Conservation (phyloP, 2,329 filamentous ascomycete species). For the Alternaria gansuensis region DNA sequence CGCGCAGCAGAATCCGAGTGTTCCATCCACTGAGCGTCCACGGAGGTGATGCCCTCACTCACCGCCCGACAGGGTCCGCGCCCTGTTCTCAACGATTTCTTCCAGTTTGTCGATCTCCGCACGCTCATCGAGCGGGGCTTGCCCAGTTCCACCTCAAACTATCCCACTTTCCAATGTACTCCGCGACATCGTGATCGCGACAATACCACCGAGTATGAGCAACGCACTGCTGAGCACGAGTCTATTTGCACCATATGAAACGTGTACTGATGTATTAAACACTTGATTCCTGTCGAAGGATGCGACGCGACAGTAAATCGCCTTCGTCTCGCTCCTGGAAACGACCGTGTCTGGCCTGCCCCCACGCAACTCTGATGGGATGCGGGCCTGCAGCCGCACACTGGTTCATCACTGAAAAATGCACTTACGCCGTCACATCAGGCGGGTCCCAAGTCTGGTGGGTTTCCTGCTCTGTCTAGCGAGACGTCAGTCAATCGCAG, state of each 20-base stretch:
- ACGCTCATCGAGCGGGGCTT: conserved; percentile 23
- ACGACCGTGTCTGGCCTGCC: conserved; percentile 3
- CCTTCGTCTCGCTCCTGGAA: conserved; percentile 5
- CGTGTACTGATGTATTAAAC: conserved; percentile 14
- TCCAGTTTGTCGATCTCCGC: conserved; percentile 38
- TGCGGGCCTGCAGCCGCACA: conserved; percentile 15
- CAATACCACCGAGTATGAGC: conserved; percentile 25
- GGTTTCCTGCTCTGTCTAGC: conserved; percentile 13
- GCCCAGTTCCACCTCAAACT: conserved; percentile 25
- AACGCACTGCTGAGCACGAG: conserved; percentile 20
- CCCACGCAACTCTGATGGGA: conserved; percentile 10
- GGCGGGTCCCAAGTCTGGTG: conserved; percentile 6
- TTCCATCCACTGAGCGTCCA: conserved; percentile 29
- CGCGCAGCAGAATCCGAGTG: conserved; percentile 37
- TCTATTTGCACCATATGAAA: conserved; percentile 25
- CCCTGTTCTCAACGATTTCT: conserved; percentile 36
- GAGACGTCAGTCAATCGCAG: conserved; percentile 20
- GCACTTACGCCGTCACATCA: conserved; percentile 13
- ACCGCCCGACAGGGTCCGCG: conserved; percentile 33
- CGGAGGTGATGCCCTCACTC: conserved; percentile 15
- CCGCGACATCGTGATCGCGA: conserved; percentile 28
- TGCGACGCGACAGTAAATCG: not conserved
- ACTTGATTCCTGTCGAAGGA: conserved; percentile 14
- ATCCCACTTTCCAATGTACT: conserved; percentile 24
- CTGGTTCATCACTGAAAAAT: conserved; percentile 9